A percentile compares a stretch with the other conserved stretches of the same genome.
Conservation (phyloP, 1,139 yeast genomes). For the Kazachstania sp. region DNA sequence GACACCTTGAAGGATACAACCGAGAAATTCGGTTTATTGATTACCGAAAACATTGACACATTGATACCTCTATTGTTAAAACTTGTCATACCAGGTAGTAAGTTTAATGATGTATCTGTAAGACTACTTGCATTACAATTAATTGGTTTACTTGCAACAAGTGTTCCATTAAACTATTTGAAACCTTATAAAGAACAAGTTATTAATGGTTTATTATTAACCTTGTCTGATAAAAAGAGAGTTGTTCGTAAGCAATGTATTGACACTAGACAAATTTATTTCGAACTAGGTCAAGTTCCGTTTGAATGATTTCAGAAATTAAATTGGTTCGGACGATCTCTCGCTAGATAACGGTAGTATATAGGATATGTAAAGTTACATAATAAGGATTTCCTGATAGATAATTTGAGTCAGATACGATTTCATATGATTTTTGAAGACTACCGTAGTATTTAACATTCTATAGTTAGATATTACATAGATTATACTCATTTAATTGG, state of each 20-base stretch:
- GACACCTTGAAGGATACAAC: slow-evolving; percentile 46
- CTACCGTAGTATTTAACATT: too few species aligned
- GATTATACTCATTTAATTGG: too few species aligned
- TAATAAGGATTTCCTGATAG: too few species aligned
- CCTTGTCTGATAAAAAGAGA: slow-evolving; percentile 69
- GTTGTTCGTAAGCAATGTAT: slow-evolving; percentile 66
- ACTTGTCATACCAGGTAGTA: slow-evolving; percentile 28
- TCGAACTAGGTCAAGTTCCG: slow-evolving; percentile 39
- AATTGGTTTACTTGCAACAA: slow-evolving; percentile 40
- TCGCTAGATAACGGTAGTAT: neutral
- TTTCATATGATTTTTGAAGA: too few species aligned
- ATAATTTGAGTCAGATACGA: too few species aligned
- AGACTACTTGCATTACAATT: slow-evolving; percentile 52
- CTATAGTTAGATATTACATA: too few species aligned
- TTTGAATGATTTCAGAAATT: slow-evolving; percentile 14
- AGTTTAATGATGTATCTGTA: slow-evolving; percentile 36
- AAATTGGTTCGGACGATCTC: too few species aligned
- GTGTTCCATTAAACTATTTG: slow-evolving; percentile 36
- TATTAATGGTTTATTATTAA: slow-evolving; percentile 41
- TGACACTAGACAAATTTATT: slow-evolving; percentile 69
- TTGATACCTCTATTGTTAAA: slow-evolving; percentile 49
- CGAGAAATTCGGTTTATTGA: slow-evolving; percentile 43
- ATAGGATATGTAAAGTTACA: neutral
- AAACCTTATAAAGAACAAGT: slow-evolving; percentile 46
- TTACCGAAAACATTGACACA: slow-evolving; percentile 46